Percentiles rank a stretch among this genome's conserved stretches.
Evolutionary conservation across 2,329 filamentous ascomycete species (phyloP).

Genomic region (Sclerotinia glacialis): DNA sequence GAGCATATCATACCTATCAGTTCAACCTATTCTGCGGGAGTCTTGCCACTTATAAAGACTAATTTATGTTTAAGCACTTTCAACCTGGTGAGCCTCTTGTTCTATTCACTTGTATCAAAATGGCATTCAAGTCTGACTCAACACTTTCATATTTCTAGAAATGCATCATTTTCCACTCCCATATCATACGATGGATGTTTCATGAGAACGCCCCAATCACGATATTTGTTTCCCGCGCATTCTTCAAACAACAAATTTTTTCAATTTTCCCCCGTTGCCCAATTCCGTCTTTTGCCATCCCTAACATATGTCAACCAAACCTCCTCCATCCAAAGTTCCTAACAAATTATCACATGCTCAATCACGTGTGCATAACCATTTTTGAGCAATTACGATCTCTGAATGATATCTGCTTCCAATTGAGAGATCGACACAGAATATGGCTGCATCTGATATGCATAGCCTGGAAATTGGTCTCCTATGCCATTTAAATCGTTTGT

Average conservation of each 20-base stretch:
- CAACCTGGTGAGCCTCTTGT: neutral
- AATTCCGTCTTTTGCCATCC: neutral
- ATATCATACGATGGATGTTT: neutral
- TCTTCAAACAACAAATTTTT: neutral
- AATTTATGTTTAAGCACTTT: neutral
- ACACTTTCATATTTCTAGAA: neutral
- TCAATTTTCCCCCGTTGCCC: neutral
- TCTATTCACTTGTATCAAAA: neutral
- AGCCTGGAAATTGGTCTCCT: slow-evolving; percentile 9
- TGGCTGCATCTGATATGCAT: neutral
- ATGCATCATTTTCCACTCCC: neutral
- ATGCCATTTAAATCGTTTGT: neutral
- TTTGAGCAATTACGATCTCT: neutral
- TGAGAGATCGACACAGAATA: neutral
- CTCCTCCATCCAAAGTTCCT: neutral
- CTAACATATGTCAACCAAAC: neutral
- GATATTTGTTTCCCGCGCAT: neutral
- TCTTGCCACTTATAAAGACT: no score
- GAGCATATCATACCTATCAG: neutral
- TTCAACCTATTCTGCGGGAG: neutral
- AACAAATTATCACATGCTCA: neutral
- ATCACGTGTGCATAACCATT: neutral
- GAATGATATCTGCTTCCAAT: neutral
- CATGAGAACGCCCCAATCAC: neutral
- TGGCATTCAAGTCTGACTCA: neutral